These are phyloP conservation scores for Pseudohalonectria lignicola DNA, from an alignment of 2,329 filamentous ascomycete genomes.

Conservation along the genomic window DNA sequence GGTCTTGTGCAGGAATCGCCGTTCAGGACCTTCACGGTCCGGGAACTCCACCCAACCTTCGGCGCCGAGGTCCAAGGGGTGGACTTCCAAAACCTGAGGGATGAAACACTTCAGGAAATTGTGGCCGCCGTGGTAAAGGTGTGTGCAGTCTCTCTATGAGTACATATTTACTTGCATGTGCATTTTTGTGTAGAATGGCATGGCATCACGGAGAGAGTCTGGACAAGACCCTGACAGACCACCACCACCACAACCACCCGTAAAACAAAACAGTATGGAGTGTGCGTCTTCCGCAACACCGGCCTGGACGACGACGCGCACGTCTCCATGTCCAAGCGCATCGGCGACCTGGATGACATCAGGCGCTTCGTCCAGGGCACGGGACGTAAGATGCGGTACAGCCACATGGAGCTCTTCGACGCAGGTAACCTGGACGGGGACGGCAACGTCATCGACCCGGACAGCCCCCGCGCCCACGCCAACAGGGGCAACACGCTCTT, in stretches of 20 bases:
- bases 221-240: no score
- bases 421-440: conserved; percentile 42
- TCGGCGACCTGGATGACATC: conserved; percentile 46
- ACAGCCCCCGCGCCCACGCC: conserved; percentile 26
- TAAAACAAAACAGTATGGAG: conserved; percentile 36
- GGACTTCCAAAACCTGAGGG: conserved; percentile 18
- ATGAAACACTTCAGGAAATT: conserved; percentile 20
- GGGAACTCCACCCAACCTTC: conserved; percentile 13
- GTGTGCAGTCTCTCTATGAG: no score
- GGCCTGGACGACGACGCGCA: conserved; percentile 37
- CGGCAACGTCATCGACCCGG: conserved; percentile 27
- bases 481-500: conserved; percentile 37
- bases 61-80: conserved; percentile 19
- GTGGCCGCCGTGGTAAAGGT: conserved; percentile 21
- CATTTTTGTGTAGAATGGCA: no score
- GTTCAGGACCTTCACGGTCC: conserved; percentile 12
- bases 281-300: conserved; percentile 38
- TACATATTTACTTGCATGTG: no score
- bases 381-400: conserved; percentile 34
- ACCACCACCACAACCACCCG: no score
- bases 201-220: no score
- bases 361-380: conserved; percentile 29
- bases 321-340: conserved; percentile 33
- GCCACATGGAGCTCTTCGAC: conserved; percentile 42
- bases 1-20: conserved; percentile 14